These are phyloP conservation scores for Tuber brumale DNA, from an alignment of 495 filamentous ascomycete genomes.

Conservation along the genomic window DNA sequence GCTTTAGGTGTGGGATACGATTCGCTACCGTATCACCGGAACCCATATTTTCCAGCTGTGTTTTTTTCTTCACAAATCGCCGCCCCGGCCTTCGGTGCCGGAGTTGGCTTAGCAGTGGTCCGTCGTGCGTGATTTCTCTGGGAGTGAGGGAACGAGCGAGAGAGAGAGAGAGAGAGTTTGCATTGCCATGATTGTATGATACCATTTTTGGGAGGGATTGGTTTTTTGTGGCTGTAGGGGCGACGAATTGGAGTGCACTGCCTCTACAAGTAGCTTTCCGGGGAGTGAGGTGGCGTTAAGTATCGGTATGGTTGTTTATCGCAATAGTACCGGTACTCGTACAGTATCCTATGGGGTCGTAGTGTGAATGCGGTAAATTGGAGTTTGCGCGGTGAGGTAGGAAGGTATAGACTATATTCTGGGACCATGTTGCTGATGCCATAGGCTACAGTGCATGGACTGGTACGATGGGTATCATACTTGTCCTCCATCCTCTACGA, in stretches of 20 bases:
- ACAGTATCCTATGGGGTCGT: background rate
- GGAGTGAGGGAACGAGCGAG: background rate
- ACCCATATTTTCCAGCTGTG: background rate
- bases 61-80: background rate
- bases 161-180: too few species aligned
- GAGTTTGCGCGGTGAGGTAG: too few species aligned
- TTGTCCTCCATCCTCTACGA: too few species aligned
- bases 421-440: too few species aligned
- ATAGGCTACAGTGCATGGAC: too few species aligned
- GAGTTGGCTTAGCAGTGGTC: background rate
- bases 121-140: background rate
- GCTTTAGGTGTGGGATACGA: too few species aligned
- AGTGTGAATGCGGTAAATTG: too few species aligned
- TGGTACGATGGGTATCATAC: too few species aligned
- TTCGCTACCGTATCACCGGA: background rate
- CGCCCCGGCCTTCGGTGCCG: background rate
- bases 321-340: too few species aligned
- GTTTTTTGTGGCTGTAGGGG: background rate
- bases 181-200: background rate
- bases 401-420: too few species aligned
- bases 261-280: background rate
- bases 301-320: background rate
- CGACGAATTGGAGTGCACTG: background rate
- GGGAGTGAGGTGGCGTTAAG: background rate
- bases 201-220: background rate